Conservation (phyloP, 208 protist genomes). For the Leishmania lainsoni region DNA sequence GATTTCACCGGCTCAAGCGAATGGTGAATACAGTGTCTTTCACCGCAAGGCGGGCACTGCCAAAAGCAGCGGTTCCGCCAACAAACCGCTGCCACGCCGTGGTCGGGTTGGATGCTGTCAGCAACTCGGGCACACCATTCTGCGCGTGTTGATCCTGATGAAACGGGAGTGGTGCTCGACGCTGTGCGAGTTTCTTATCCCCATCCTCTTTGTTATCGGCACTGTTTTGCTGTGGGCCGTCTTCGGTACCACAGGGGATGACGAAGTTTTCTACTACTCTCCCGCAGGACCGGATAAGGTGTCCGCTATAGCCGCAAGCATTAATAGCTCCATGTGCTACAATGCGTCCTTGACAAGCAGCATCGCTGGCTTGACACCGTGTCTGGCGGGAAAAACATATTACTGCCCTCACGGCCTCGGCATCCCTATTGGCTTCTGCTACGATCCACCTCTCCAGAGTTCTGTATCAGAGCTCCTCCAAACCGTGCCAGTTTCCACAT, state of each 20-base stretch:
- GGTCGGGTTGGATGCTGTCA: conserved; percentile 26
- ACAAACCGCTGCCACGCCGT: not conserved
- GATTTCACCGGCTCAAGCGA: not conserved
- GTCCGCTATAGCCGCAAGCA: not conserved
- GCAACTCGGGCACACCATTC: conserved; percentile 58
- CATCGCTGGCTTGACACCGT: conserved; percentile 20
- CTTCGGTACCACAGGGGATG: conserved; percentile 20
- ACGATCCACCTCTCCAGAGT: conserved; percentile 4
- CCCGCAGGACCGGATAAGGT: not conserved
- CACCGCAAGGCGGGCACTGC: not conserved
- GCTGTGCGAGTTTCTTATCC: conserved; percentile 53
- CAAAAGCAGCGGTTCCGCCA: not conserved
- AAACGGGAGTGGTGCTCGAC: conserved; percentile 45
- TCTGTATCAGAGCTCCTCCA: not conserved
- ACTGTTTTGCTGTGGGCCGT: conserved; percentile 47
- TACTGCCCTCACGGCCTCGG: conserved; percentile 34
- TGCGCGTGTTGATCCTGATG: conserved; percentile 52
- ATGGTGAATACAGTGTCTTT: conserved; percentile 1
- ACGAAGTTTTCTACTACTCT: conserved; percentile 21
- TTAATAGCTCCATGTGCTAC: conserved; percentile 7
- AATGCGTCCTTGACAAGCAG: conserved; percentile 1
- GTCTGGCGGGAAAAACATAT: not conserved
- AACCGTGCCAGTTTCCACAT: not conserved
- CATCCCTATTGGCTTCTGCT: conserved; percentile 33
- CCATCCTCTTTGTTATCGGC: conserved; percentile 67